phyloP scores from a whole-genome alignment of 2,329 filamentous ascomycete species.

The Harringtonia aguacate region DNA sequence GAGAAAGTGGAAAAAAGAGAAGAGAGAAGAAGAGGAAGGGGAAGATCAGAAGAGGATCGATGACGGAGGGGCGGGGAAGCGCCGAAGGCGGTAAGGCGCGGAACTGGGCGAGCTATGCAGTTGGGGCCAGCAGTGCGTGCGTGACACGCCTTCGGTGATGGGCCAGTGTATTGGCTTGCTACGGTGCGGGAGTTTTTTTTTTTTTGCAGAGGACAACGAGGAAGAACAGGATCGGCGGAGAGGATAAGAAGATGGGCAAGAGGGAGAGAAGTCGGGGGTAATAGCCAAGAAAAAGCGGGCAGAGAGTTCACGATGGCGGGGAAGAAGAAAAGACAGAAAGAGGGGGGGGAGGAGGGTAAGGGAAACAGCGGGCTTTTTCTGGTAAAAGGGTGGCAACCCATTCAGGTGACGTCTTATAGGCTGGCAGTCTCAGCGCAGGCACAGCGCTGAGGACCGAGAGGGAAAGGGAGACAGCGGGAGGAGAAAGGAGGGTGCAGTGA shows the following conservation, averaged over 20 bases:
- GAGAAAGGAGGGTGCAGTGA: no score
- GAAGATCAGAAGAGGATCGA: conserved; percentile 6
- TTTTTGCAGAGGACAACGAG: no score
- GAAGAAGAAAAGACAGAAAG: conserved; percentile 3
- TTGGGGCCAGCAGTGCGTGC: not conserved
- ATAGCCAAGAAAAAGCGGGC: conserved; percentile 7
- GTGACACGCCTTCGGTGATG: no score
- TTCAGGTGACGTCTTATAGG: conserved; percentile 6
- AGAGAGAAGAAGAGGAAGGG: not conserved
- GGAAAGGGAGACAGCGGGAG: no score
- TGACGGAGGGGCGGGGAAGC: conserved; percentile 10
- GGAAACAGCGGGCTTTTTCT: conserved; percentile 1
- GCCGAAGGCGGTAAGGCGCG: not conserved
- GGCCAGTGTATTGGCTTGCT: no score
- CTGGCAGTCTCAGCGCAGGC: conserved; percentile 1
- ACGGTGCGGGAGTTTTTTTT: no score
- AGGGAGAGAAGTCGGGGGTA: not conserved
- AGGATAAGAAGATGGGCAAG: not conserved
- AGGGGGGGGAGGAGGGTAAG: conserved; percentile 1
- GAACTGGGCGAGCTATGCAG: not conserved
- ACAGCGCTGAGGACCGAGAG: no score
- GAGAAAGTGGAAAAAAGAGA: conserved; percentile 3
- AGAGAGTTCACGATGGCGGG: conserved; percentile 9
- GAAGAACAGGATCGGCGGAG: not conserved
- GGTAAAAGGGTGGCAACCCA: conserved; percentile 3